Conservation (phyloP, 495 filamentous ascomycete genomes). For the Daldinia vernicosa region DNA sequence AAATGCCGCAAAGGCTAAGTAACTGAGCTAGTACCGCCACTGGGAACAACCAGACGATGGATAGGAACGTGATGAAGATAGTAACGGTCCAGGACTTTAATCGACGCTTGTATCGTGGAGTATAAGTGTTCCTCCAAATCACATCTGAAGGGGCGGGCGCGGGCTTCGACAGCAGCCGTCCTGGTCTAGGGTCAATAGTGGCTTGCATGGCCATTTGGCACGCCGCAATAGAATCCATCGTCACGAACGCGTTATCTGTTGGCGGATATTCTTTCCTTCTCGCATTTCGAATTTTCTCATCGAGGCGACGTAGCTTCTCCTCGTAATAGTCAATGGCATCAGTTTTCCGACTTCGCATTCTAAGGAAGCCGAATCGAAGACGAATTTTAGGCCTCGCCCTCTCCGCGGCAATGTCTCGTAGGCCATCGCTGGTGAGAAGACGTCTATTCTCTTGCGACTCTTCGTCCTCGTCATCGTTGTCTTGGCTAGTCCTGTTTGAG, state of each 20-base stretch:
- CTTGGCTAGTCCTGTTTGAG: slow-evolving; percentile 4
- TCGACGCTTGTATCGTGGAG: slow-evolving; percentile 77
- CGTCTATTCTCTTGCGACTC: slow-evolving; percentile 57
- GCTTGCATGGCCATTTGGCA: slow-evolving; percentile 95
- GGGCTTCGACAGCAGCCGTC: slow-evolving; percentile 81
- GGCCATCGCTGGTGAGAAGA: slow-evolving; percentile 60
- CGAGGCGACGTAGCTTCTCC: slow-evolving; percentile 80
- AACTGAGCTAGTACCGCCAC: slow-evolving; percentile 81
- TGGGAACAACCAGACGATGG: slow-evolving; percentile 88
- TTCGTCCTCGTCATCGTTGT: slow-evolving; percentile 40
- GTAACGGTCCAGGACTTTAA: slow-evolving; percentile 83
- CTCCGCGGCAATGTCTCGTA: slow-evolving; percentile 43
- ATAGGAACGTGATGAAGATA: slow-evolving; percentile 78
- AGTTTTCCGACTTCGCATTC: slow-evolving; percentile 73
- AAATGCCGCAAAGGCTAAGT: slow-evolving; percentile 79
- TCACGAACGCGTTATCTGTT: slow-evolving; percentile 90
- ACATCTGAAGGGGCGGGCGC: slow-evolving; percentile 90
- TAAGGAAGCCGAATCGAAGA: slow-evolving; percentile 82
- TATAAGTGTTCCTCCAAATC: slow-evolving; percentile 91
- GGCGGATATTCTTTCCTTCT: slow-evolving; percentile 80
- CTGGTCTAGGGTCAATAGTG: slow-evolving; percentile 85
- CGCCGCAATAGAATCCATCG: slow-evolving; percentile 93
- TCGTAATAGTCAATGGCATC: slow-evolving; percentile 96
- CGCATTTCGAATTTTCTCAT: slow-evolving; percentile 75
- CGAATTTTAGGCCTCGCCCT: slow-evolving; percentile 71